Base-by-base conservation (phyloP, 2,329 filamentous ascomycete species). In the Colletotrichum limetticola region DNA sequence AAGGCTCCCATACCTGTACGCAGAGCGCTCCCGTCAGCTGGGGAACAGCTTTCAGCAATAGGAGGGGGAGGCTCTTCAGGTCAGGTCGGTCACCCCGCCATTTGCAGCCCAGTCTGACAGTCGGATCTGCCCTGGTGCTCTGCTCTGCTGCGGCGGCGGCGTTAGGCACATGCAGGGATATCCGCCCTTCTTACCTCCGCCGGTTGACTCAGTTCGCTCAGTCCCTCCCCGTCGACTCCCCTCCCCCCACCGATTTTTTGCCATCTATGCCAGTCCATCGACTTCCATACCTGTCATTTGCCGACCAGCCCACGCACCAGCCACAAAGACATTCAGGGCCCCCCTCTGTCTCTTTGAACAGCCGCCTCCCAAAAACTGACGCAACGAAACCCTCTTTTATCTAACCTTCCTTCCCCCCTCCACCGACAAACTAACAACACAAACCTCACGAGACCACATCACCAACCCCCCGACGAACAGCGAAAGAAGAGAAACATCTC, bases 231-330 rank as follows among this genome's bases (percentile, higher is more conserved):
- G 6, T 46, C 42, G 42, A 46, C 35, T 22, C 12, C 28, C 49
- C 5, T 32, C 32, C 62, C 62, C 73, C 74, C 66, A 49, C 28
- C 60, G 65, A 60, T 52, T 69, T 66, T 59, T 74, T 69, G 61
- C 56, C 79, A 72, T 79, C 77, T 75, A 78, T 77, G 74, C 77
- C 77, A 75, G 74, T 80, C 80, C 77, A 81, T 79, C 37, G 69
- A 75, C 71, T 75, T 74, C 72, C 65, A 66, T 67, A 63, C 68
- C 66, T 74, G 70, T 70, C 69, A 59, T 73, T 42, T 49, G 28
- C 37, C 61, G 66, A 63, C 66, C 60, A 56, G 53, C 32, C 56
- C 49, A 61, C 52, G 53, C 53, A 67, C 65, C 55, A 67, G 65
- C 65, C 65, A 65, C 62, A 65, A 35, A 55, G 61, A 49, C 19